Percentiles rank a stretch among this genome's conserved stretches.
These are phyloP conservation scores for Candida nanaspora DNA, from an alignment of 805 yeast species.

Conservation along the genomic window DNA sequence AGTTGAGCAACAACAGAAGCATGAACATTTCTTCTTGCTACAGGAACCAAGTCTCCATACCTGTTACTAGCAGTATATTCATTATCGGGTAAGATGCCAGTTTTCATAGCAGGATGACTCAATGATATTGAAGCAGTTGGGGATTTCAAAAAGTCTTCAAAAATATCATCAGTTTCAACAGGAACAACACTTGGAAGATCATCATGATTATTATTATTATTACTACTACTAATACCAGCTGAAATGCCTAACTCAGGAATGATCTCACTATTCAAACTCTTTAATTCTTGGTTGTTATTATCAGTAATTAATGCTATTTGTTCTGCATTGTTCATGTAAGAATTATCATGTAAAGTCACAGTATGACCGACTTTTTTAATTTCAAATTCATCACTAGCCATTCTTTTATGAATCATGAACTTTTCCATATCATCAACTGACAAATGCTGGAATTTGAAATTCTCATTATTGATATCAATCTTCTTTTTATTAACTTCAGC, in stretches of 20 bases:
- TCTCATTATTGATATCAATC: slow-evolving; percentile 8
- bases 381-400: slow-evolving; percentile 23
- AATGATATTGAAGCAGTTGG: slow-evolving; percentile 2
- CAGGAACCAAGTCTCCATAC: slow-evolving; percentile 16
- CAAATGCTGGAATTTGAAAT: slow-evolving; percentile 11
- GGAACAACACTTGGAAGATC: slow-evolving; percentile 1
- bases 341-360: slow-evolving; percentile 1
- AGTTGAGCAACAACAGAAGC: not conserved
- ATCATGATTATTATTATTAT: slow-evolving; percentile 7
- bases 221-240: slow-evolving; percentile 11
- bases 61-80: too few species aligned
- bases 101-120: not conserved
- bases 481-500: not conserved
- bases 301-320: slow-evolving; percentile 18
- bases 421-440: slow-evolving; percentile 21
- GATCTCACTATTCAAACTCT: slow-evolving; percentile 7
- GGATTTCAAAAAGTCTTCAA: slow-evolving; percentile 4
- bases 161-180: slow-evolving; percentile 5
- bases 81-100: not conserved
- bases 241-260: slow-evolving; percentile 24
- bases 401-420: slow-evolving; percentile 22
- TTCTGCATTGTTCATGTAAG: slow-evolving; percentile 7
- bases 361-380: slow-evolving; percentile 19
- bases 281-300: not conserved
- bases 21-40: slow-evolving; percentile 8